Evolutionary conservation across 1,284 basidiomycete genomes (phyloP).

Genomic region (Microstroma glucosiphilum): DNA sequence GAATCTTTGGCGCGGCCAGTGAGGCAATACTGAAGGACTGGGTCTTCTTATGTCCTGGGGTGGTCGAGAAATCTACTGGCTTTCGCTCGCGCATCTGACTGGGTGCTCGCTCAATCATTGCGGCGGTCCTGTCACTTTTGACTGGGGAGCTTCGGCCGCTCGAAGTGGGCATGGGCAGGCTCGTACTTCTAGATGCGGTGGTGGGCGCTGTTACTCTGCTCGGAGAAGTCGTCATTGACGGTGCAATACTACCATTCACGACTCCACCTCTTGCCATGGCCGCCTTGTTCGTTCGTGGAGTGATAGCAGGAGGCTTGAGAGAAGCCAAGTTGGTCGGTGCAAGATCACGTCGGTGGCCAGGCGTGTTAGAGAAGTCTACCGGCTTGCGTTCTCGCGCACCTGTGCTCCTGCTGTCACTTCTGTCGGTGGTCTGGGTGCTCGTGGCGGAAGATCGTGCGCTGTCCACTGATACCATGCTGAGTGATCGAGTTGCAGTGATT

Average conservation of each 20-base stretch:
- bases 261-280: conserved; percentile 9
- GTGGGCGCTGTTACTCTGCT: too few species aligned
- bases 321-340: conserved; percentile 6
- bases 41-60: conserved; percentile 32
- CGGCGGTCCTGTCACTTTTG: background rate
- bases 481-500: background rate
- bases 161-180: background rate
- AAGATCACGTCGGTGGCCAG: conserved; percentile 30
- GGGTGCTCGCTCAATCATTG: background rate
- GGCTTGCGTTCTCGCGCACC: conserved; percentile 9
- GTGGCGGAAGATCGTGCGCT: background rate
- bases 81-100: conserved; percentile 7
- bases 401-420: background rate
- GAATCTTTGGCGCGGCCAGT: conserved; percentile 19
- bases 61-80: conserved; percentile 21
- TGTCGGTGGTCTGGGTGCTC: background rate
- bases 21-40: conserved; percentile 19
- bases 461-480: background rate
- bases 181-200: too few species aligned
- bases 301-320: conserved; percentile 15
- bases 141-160: background rate
- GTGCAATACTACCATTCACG: background rate
- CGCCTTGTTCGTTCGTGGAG: conserved; percentile 11
- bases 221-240: too few species aligned
- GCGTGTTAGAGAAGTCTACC: conserved; percentile 23